phyloP scores from a whole-genome alignment of 139 green algal species.

The Volvox africanus region DNA sequence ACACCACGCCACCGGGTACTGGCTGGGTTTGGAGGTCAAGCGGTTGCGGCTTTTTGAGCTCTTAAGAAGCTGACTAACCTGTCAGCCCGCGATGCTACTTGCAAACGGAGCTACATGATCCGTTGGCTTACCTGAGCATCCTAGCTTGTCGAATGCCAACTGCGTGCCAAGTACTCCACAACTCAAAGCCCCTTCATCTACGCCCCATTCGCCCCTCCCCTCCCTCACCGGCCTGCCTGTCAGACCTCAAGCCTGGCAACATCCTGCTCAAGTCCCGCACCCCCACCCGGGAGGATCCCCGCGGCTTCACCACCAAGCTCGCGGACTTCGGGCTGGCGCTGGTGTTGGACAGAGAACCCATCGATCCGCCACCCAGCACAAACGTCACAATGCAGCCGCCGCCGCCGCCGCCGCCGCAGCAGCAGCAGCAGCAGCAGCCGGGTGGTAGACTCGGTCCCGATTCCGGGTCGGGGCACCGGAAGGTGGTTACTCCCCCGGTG shows the following conservation, averaged over 20 bases:
- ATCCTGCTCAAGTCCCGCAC: constrained; percentile 16
- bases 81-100: too few relatives aligned
- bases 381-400: neutral
- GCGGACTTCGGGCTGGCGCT: constrained; percentile 26
- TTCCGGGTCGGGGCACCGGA: neutral
- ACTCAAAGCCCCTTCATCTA: neutral
- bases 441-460: neutral
- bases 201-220: neutral
- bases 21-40: too few relatives aligned
- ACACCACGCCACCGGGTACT: too few relatives aligned
- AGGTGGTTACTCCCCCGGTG: neutral
- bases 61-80: too few relatives aligned
- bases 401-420: neutral
- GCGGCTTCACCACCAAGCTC: constrained; percentile 20
- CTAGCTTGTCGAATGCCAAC: too few relatives aligned
- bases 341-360: neutral
- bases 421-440: neutral
- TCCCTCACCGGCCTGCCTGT: neutral
- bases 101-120: too few relatives aligned
- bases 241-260: constrained; percentile 40
- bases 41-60: too few relatives aligned
- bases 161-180: too few relatives aligned
- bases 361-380: neutral
- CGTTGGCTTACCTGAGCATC: too few relatives aligned
- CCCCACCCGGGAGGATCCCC: neutral